A percentile compares a stretch with the other conserved stretches of the same genome.
Evolutionary conservation across 257 asterid genomes (phyloP).

Genomic region (Ocimum tenuiflorum): DNA sequence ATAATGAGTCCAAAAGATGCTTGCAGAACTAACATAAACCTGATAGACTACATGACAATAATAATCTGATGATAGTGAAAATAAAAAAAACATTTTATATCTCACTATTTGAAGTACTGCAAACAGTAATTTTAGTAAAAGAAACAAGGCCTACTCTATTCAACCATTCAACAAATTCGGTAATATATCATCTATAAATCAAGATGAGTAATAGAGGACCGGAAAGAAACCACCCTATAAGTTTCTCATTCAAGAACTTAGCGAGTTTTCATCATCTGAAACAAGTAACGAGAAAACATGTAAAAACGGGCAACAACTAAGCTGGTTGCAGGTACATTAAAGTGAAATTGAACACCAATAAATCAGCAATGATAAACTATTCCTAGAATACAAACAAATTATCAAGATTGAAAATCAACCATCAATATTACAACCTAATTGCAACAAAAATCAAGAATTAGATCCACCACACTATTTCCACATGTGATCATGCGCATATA

Average conservation of each 20-base stretch:
- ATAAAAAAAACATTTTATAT: background rate
- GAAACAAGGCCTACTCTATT: background rate
- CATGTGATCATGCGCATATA: too few relatives aligned
- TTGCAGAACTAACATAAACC: background rate
- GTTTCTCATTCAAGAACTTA: background rate
- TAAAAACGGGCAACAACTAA: background rate
- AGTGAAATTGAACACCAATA: too few relatives aligned
- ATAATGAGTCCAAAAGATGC: conserved; percentile 6
- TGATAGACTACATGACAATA: background rate
- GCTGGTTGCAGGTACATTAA: too few relatives aligned
- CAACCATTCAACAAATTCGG: background rate
- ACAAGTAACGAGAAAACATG: background rate
- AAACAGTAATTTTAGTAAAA: background rate
- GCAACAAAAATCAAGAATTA: too few relatives aligned
- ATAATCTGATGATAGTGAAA: background rate
- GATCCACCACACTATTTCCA: too few relatives aligned
- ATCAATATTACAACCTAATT: too few relatives aligned
- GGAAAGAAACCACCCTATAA: background rate
- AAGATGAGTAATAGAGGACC: background rate
- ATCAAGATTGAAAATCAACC: too few relatives aligned
- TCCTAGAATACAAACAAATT: too few relatives aligned
- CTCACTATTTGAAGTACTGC: background rate
- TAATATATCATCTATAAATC: background rate
- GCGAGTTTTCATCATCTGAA: background rate
- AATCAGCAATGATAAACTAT: too few relatives aligned